Percentiles rank a stretch among this genome's conserved stretches.
phyloP scores from a whole-genome alignment of 1,284 basidiomycete genomes.

The Mycena citricolor region DNA sequence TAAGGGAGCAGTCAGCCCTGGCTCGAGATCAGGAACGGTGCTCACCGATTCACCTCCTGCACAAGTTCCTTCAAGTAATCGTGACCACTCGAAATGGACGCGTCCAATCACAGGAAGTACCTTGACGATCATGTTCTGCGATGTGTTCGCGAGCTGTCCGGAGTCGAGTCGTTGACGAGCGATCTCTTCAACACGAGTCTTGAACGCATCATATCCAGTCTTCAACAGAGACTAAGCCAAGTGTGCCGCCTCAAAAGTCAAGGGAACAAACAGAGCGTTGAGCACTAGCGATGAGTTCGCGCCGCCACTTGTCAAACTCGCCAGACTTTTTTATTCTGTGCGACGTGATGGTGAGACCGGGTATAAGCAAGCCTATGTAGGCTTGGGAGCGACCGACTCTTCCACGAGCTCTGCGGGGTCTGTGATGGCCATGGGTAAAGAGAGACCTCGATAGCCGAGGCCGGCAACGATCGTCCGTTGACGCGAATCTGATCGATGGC shows the following conservation, averaged over 20 bases:
- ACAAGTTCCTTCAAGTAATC: constrained; percentile 49
- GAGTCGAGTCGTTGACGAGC: constrained; percentile 53
- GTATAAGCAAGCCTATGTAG: background rate
- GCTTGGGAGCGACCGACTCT: constrained; percentile 43
- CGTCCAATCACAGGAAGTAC: background rate
- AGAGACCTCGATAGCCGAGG: background rate
- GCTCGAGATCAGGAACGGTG: background rate
- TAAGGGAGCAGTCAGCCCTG: constrained; percentile 10
- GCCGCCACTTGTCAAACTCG: constrained; percentile 71
- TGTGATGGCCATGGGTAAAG: constrained; percentile 41
- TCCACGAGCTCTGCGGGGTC: constrained; percentile 59
- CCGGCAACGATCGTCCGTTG: background rate
- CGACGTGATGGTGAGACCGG: background rate
- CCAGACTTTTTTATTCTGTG: constrained; percentile 76
- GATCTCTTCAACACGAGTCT: constrained; percentile 59
- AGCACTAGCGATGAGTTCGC: constrained; percentile 64
- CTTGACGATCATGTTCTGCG: constrained; percentile 48
- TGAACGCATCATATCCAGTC: constrained; percentile 53
- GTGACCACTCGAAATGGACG: background rate
- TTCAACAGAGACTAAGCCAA: constrained; percentile 28
- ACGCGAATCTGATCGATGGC: too few relatives aligned
- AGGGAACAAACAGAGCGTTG: constrained; percentile 56
- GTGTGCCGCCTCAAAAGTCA: constrained; percentile 8
- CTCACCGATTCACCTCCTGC: constrained; percentile 73
- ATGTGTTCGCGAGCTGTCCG: constrained; percentile 53